A percentile compares a stretch with the other conserved stretches of the same genome.
phyloP scores from a whole-genome alignment of 306 rosid genomes.

The Ochetophila trinervis region DNA sequence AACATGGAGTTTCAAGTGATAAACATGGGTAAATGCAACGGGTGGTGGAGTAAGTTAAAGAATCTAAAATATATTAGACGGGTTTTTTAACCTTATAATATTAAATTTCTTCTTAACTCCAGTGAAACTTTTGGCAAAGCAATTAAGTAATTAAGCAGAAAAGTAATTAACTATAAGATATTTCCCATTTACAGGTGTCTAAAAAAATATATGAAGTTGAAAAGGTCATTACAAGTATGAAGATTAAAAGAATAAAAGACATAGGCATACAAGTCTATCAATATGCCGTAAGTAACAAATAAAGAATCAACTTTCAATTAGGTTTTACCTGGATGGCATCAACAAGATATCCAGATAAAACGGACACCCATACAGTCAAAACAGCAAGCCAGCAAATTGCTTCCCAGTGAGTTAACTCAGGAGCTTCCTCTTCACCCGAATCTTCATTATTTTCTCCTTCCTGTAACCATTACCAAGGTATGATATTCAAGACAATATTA shows the following conservation, averaged over 20 bases:
- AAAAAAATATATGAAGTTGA: too few species aligned
- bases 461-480: constrained; percentile 29
- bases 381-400: constrained; percentile 81
- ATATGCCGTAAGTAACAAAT: neutral
- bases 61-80: neutral
- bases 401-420: constrained; percentile 73
- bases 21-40: neutral
- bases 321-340: constrained; percentile 70
- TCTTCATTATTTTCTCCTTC: constrained; percentile 39
- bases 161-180: too few species aligned
- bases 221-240: too few species aligned
- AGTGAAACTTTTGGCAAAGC: too few species aligned
- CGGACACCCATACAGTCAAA: constrained; percentile 74
- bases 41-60: neutral
- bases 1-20: too few species aligned
- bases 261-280: neutral
- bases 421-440: constrained; percentile 54
- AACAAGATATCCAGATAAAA: constrained; percentile 86
- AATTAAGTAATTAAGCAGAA: too few species aligned
- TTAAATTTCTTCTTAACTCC: too few species aligned
- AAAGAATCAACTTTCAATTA: neutral
- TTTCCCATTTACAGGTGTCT: too few species aligned
- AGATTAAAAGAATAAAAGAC: too few species aligned
- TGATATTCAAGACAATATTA: constrained; percentile 1
- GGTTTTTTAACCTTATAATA: too few species aligned